Conservation (phyloP, 2,329 filamentous ascomycete species). For the Calonectria pseudoturangicola region DNA sequence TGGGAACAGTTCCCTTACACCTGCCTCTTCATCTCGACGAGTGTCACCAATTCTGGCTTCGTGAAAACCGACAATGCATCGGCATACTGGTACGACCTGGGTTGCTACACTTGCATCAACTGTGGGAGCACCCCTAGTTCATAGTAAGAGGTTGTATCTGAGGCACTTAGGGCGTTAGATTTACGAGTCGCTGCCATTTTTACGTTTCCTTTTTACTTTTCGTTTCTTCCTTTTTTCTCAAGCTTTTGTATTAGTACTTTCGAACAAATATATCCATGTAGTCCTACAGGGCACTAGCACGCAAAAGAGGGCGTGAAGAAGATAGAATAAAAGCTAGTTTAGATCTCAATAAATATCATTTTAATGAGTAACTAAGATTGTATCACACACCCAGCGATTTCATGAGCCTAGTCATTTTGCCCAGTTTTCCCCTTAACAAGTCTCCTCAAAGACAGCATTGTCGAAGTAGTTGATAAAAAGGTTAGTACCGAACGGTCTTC, state of each 20-base stretch:
- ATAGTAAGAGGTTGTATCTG: not conserved
- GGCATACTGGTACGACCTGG: not conserved
- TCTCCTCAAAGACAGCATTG: not conserved
- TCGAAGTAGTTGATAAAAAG: not conserved
- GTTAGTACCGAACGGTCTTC: not conserved
- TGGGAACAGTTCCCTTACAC: constrained; percentile 1
- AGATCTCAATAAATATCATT: not conserved
- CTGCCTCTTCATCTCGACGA: not conserved
- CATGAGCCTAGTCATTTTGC: not conserved
- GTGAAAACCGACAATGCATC: not conserved
- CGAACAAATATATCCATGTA: constrained; percentile 2
- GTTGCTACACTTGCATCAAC: not conserved
- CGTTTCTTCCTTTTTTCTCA: not conserved
- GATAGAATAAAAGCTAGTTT: not conserved
- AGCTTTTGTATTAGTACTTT: constrained; percentile 12
- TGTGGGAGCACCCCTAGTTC: not conserved
- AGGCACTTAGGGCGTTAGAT: not conserved
- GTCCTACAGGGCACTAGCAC: not conserved
- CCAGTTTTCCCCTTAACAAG: not conserved
- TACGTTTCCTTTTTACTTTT: not conserved
- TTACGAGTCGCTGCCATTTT: not conserved
- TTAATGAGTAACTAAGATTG: not conserved
- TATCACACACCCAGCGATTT: not conserved
- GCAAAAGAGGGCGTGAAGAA: too few species aligned
- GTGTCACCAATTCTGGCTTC: not conserved